Evolutionary conservation across 1,284 basidiomycete species (phyloP).

Genomic region (Lignosus rhinocerotis): DNA sequence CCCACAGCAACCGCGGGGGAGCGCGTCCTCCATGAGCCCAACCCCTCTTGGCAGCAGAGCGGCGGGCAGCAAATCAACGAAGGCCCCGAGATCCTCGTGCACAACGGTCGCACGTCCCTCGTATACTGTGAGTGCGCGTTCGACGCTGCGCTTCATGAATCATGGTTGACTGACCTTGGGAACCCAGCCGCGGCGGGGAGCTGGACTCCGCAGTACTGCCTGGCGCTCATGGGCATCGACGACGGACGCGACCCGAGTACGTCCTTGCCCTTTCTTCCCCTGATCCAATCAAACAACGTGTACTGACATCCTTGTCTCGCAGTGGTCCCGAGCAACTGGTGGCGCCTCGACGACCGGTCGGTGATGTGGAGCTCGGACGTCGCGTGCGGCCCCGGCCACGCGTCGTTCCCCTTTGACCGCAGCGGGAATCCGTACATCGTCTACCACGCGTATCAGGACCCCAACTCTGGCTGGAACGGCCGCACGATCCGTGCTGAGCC

Average conservation of each 20-base stretch:
- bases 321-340: slow-evolving; percentile 9
- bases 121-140: slow-evolving; percentile 1
- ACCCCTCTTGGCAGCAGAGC: slow-evolving; percentile 5
- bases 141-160: neutral
- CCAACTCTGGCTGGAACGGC: neutral
- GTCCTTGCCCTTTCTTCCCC: neutral
- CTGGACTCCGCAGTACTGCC: slow-evolving; percentile 5
- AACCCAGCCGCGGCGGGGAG: slow-evolving; percentile 1
- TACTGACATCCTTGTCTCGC: neutral
- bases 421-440: slow-evolving; percentile 6
- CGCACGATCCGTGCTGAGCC: slow-evolving; percentile 6
- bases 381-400: slow-evolving; percentile 6
- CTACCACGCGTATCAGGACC: neutral
- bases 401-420: slow-evolving; percentile 7
- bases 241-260: slow-evolving; percentile 5
- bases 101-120: slow-evolving; percentile 7
- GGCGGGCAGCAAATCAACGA: slow-evolving; percentile 4
- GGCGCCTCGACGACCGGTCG: slow-evolving; percentile 5
- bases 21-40: slow-evolving; percentile 8
- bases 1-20: neutral
- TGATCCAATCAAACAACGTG: too few species aligned
- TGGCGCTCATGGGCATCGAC: slow-evolving; percentile 8
- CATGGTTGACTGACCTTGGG: neutral
- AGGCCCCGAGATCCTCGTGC: slow-evolving; percentile 7
- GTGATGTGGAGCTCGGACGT: slow-evolving; percentile 2